These are phyloP conservation scores for Hymenoscyphus salicellus DNA, from an alignment of 2,329 filamentous ascomycete genomes.

Conservation along the genomic window DNA sequence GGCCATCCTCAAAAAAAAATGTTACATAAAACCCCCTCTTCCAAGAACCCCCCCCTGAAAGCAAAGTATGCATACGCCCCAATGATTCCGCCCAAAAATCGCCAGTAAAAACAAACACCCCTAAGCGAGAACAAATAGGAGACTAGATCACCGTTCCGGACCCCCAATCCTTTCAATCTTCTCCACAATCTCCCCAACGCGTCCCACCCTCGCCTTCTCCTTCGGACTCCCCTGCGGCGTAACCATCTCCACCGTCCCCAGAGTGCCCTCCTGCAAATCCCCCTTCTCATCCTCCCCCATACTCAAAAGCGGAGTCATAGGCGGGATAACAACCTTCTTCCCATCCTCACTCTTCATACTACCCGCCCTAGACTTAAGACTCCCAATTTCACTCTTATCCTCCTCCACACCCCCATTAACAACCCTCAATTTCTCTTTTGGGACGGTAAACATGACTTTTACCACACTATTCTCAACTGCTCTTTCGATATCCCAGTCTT, in stretches of 20 bases:
- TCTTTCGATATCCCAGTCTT: conserved; percentile 73
- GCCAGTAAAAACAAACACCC: background rate
- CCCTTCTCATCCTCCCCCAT: background rate
- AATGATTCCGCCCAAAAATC: background rate
- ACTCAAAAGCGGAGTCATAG: background rate
- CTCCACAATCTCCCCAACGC: conserved; percentile 31
- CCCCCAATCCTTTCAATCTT: conserved; percentile 26
- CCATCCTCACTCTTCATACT: conserved; percentile 22
- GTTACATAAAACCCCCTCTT: background rate
- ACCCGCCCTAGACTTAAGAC: conserved; percentile 28
- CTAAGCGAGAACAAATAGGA: background rate
- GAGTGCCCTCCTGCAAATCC: background rate
- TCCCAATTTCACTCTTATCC: conserved; percentile 42
- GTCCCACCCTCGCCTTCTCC: conserved; percentile 15
- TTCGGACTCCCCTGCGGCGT: conserved; percentile 11
- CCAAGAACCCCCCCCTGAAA: background rate
- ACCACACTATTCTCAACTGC: conserved; percentile 69
- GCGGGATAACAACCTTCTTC: background rate
- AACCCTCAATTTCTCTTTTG: conserved; percentile 80
- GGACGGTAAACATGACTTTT: conserved; percentile 90
- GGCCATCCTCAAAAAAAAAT: background rate
- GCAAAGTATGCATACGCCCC: background rate
- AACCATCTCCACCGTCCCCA: background rate
- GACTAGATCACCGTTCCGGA: background rate
- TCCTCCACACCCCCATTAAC: conserved; percentile 71